Conservation (phyloP, 2,329 filamentous ascomycete species). For the Claviceps quebecensis region DNA sequence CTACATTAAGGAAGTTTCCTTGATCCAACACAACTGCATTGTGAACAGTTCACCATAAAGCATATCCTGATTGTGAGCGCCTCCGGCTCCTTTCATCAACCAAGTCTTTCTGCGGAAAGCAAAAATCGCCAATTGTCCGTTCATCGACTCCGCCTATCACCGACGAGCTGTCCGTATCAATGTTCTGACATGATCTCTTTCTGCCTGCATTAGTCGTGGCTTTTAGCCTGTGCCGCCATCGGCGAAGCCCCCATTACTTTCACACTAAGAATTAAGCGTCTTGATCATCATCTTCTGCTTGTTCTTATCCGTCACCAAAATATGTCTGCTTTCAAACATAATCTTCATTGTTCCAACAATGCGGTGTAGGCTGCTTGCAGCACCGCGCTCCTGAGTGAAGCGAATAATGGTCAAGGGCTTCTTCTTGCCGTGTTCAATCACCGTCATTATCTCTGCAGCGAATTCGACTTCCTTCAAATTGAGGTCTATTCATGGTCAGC, state of each 20-base stretch:
- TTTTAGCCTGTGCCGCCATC: not conserved
- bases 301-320: slow-evolving; percentile 54
- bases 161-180: not conserved
- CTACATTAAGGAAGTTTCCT: not conserved
- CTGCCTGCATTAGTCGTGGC: not conserved
- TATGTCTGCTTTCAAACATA: slow-evolving; percentile 48
- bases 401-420: slow-evolving; percentile 67
- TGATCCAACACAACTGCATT: slow-evolving; percentile 2
- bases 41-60: not conserved
- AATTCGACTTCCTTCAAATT: slow-evolving; percentile 80
- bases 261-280: slow-evolving; percentile 39
- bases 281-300: slow-evolving; percentile 63
- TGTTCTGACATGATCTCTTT: not conserved
- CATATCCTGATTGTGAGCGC: not conserved
- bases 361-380: slow-evolving; percentile 74
- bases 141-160: not conserved
- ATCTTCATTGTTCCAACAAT: slow-evolving; percentile 65
- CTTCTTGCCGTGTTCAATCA: slow-evolving; percentile 71
- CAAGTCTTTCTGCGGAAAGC: not conserved
- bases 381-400: slow-evolving; percentile 83
- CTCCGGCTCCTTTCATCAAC: not conserved
- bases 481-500: slow-evolving; percentile 40
- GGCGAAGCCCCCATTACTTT: slow-evolving; percentile 2
- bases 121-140: not conserved
- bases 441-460: slow-evolving; percentile 73